These are phyloP conservation scores for Exsudoporus floridanus DNA, from an alignment of 1,284 basidiomycete species.

Conservation along the genomic window DNA sequence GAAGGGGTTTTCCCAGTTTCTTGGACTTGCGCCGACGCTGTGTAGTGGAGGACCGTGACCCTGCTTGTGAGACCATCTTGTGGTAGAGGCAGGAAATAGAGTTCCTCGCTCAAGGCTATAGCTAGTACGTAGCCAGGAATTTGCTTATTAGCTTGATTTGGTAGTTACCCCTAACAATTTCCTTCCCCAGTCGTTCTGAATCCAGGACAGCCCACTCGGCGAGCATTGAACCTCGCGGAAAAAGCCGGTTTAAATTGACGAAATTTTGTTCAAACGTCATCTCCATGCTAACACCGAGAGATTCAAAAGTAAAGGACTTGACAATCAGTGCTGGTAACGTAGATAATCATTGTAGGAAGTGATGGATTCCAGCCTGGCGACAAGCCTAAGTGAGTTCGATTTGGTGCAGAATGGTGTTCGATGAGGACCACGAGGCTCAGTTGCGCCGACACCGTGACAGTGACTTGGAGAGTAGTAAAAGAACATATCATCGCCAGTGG, in stretches of 20 bases:
- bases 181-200: too few relatives aligned
- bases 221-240: background rate
- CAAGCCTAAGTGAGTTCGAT: too few relatives aligned
- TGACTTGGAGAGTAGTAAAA: background rate
- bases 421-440: too few relatives aligned
- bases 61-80: conserved; percentile 19
- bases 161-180: background rate
- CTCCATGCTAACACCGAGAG: too few relatives aligned
- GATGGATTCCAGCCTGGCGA: too few relatives aligned
- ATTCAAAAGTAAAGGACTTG: too few relatives aligned
- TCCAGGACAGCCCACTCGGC: too few relatives aligned
- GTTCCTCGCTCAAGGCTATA: background rate
- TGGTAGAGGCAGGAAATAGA: background rate
- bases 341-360: too few relatives aligned
- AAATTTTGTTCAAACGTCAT: background rate
- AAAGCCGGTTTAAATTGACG: background rate
- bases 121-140: background rate
- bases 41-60: conserved; percentile 19
- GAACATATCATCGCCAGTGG: background rate
- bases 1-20: conserved; percentile 17
- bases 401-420: background rate
- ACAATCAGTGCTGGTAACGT: too few relatives aligned
- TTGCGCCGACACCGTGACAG: too few relatives aligned
- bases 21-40: conserved; percentile 15
- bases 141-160: background rate